These are phyloP conservation scores for Mycena belliarum DNA, from an alignment of 768 basidiomycete genomes.

Conservation along the genomic window DNA sequence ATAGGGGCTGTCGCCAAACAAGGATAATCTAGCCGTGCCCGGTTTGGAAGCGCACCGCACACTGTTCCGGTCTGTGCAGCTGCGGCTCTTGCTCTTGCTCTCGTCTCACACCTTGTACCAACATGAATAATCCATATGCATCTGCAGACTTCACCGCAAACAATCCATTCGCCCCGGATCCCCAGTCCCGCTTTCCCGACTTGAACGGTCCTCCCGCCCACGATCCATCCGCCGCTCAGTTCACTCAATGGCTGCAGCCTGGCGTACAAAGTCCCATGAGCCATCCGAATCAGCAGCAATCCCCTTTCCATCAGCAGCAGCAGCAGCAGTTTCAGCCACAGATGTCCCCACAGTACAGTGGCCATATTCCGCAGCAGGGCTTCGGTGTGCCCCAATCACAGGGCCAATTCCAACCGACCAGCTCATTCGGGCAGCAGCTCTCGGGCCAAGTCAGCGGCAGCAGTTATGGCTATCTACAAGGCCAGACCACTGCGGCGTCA, in stretches of 20 bases:
- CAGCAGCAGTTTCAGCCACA: slow-evolving; percentile 34
- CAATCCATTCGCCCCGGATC: slow-evolving; percentile 65
- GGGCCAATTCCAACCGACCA: slow-evolving; percentile 49
- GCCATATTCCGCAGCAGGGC: slow-evolving; percentile 16
- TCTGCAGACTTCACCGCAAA: slow-evolving; percentile 34
- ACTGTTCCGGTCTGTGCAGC: not conserved
- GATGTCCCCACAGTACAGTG: slow-evolving; percentile 24
- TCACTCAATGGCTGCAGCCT: slow-evolving; percentile 38
- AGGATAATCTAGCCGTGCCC: not conserved
- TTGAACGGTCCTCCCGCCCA: slow-evolving; percentile 38
- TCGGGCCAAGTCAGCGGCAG: slow-evolving; percentile 26
- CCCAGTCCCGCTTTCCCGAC: slow-evolving; percentile 65
- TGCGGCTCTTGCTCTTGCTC: not conserved
- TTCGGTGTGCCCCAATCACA: slow-evolving; percentile 18
- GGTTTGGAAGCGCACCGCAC: not conserved
- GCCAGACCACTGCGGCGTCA: slow-evolving; percentile 24
- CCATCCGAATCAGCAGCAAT: slow-evolving; percentile 39
- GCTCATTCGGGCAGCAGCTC: slow-evolving; percentile 60
- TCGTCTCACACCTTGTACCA: not conserved
- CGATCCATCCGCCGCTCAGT: slow-evolving; percentile 31
- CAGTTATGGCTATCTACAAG: slow-evolving; percentile 29
- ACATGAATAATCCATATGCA: slow-evolving; percentile 39
- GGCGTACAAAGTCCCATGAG: slow-evolving; percentile 25
- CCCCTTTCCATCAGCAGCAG: slow-evolving; percentile 38
- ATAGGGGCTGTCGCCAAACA: too few relatives aligned